Conservation (phyloP, 345 rosid genomes). For the Acer campestre region DNA sequence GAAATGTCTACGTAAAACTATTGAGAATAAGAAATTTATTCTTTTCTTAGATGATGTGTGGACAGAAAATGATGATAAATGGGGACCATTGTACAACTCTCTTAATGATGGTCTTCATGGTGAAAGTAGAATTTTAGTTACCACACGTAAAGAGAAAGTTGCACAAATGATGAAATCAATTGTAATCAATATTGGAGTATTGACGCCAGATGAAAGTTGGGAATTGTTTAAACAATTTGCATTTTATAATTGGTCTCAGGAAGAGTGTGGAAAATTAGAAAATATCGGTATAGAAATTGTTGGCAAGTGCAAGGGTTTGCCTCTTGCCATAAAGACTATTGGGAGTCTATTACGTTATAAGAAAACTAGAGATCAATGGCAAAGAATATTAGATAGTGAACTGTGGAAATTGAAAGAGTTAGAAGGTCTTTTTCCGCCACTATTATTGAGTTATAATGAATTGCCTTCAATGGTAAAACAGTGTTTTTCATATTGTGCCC, state of each 20-base stretch:
- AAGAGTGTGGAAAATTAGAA: background rate
- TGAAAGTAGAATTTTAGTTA: slow-evolving; percentile 4
- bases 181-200: background rate
- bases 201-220: background rate
- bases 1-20: background rate
- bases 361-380: no score
- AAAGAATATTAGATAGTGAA: no score
- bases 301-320: slow-evolving; percentile 28
- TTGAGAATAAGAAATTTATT: slow-evolving; percentile 7
- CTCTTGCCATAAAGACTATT: slow-evolving; percentile 20
- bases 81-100: no score
- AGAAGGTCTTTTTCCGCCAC: no score
- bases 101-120: no score
- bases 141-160: slow-evolving; percentile 14
- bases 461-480: no score
- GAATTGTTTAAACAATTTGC: background rate
- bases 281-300: slow-evolving; percentile 17
- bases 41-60: slow-evolving; percentile 11
- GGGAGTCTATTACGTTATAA: no score
- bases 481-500: no score
- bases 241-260: background rate
- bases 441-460: no score
- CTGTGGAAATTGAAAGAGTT: no score
- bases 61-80: no score
- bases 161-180: background rate